Evolutionary conservation across 305 asterid species (phyloP).

Genomic region (Rubia balearica): DNA sequence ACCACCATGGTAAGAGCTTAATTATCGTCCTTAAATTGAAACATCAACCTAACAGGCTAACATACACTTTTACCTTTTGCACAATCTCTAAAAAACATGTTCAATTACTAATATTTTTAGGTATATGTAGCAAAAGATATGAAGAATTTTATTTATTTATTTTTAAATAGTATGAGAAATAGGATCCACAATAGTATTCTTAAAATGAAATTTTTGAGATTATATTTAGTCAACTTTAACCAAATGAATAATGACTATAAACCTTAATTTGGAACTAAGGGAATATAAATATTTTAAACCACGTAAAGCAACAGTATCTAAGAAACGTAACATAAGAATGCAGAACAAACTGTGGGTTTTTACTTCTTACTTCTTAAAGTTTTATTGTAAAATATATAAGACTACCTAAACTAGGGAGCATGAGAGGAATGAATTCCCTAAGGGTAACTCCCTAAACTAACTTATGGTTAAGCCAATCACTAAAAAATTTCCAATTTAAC

Average conservation of each 20-base stretch:
- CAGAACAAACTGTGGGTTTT: neutral
- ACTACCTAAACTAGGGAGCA: too few relatives aligned
- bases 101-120: neutral
- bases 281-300: neutral
- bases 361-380: neutral
- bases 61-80: too few relatives aligned
- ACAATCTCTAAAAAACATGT: neutral
- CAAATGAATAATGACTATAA: neutral
- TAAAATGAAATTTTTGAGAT: neutral
- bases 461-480: too few relatives aligned
- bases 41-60: too few relatives aligned
- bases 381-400: too few relatives aligned
- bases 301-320: neutral
- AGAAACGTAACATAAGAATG: neutral
- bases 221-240: neutral
- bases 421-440: neutral
- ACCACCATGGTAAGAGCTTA: too few relatives aligned
- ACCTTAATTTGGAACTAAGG: neutral
- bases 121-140: neutral
- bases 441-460: neutral
- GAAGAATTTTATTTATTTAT: neutral
- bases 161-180: neutral
- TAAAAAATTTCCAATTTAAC: too few relatives aligned
- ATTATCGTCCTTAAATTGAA: too few relatives aligned
- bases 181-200: neutral